Evolutionary conservation across 2,329 filamentous ascomycete species (phyloP), one percentile per base, ranked within the genome.

Genomic region (Sphaerulina populicola): DNA sequence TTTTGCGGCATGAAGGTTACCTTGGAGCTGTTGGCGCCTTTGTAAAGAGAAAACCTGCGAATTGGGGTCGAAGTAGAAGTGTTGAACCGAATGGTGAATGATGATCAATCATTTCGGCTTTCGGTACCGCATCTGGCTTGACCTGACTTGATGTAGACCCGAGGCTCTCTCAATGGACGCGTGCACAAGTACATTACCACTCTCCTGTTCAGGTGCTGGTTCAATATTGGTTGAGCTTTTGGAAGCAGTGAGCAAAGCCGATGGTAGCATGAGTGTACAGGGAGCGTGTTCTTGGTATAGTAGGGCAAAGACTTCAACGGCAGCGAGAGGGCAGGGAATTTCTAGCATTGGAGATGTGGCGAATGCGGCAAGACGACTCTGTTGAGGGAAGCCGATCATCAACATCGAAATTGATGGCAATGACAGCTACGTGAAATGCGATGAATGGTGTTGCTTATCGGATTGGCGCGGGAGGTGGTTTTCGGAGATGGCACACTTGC

Each of bases 11-110:
- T 64, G 93, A 98, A 70, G 93, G 93, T 23, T 98, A 97, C 66
- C 78, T 98, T 0, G 93, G 93, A 8, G 81, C 89, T 15, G 93
- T 97, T 0, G 93, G 93, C 1, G 93, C 93, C 0, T 98, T 98
- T 66, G 73, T 98, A 53, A 94, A 91, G 72, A 76, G 89, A 41
- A 88, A 95, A 70, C 91, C 91, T 0, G 78, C 78, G 56, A 94
- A 95, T 63, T 97, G 91, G 91, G 90, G 90, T 0, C 64, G 63
- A 18, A 59, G 55, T 37, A 52, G 33, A 39, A 57, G 52, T 47
- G 52, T 47, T 30, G 57, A 59, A 21, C 52, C 49, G 2, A 53
- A 53, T 42, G 50, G 49, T 8, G 30, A 27, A 35, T 49, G 23
- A 33, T 41, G n/a, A 21, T 15, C 2, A 6, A 41, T 27, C 11